phyloP scores from a whole-genome alignment of 2,329 filamentous ascomycete genomes.

The Penicillium sp. region DNA sequence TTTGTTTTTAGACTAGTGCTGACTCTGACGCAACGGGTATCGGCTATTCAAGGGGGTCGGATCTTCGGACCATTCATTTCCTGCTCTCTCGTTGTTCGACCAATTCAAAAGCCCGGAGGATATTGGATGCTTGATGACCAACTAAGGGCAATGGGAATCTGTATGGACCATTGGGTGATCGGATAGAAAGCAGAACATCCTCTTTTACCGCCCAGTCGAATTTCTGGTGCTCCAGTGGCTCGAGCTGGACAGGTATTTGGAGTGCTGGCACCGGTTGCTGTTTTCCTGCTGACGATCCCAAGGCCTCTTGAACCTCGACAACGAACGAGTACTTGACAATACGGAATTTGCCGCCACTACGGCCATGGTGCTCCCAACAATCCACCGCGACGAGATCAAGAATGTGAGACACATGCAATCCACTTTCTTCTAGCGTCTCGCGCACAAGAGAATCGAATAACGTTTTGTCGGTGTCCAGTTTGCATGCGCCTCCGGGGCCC shows the following conservation, averaged over 20 bases:
- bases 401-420: constrained; percentile 45
- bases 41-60: not conserved
- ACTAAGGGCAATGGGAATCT: constrained; percentile 11
- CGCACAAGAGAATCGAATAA: constrained; percentile 50
- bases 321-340: constrained; percentile 40
- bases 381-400: constrained; percentile 40
- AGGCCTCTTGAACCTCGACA: constrained; percentile 32
- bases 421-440: constrained; percentile 53
- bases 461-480: constrained; percentile 44
- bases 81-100: not conserved
- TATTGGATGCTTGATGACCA: constrained; percentile 23
- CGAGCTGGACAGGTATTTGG: constrained; percentile 28
- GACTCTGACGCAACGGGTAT: not conserved
- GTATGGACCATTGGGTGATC: constrained; percentile 13
- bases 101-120: constrained; percentile 24
- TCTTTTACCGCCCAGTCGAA: constrained; percentile 40
- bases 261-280: not conserved
- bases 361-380: constrained; percentile 30
- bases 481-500: constrained; percentile 51
- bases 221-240: constrained; percentile 35
- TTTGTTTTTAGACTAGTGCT: not conserved
- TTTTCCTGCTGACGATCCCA: constrained; percentile 9
- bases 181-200: constrained; percentile 26
- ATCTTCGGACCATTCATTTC: not conserved
- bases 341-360: constrained; percentile 15